Evolutionary conservation across 176 grass and related monocot genomes (phyloP).

Genomic region (Musa beccarii): DNA sequence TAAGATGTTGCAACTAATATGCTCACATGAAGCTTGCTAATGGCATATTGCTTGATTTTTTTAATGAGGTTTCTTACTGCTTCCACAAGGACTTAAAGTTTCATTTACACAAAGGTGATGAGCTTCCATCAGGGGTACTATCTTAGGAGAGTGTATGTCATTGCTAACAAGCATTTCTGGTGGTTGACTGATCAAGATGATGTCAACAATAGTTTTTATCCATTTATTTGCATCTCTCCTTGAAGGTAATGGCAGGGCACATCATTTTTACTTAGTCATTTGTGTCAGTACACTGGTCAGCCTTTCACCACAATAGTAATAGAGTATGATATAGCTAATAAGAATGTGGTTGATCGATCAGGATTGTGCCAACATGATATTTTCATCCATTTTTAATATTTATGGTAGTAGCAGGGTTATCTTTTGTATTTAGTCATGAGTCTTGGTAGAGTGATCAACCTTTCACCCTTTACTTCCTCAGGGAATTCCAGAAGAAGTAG

Average conservation of each 20-base stretch:
- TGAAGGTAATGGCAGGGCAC: too few species aligned
- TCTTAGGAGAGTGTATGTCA: slow-evolving; percentile 34
- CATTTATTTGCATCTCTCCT: too few species aligned
- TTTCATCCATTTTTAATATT: neutral
- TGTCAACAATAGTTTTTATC: too few species aligned
- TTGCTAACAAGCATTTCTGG: too few species aligned
- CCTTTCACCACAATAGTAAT: too few species aligned
- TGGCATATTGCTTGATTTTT: slow-evolving; percentile 43
- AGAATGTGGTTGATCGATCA: slow-evolving; percentile 82
- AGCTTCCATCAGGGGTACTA: slow-evolving; percentile 52
- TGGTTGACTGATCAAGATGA: too few species aligned
- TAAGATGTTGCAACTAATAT: neutral
- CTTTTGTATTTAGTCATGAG: neutral
- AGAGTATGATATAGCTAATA: slow-evolving; percentile 61
- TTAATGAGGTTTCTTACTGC: slow-evolving; percentile 86
- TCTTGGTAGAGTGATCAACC: neutral
- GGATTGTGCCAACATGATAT: slow-evolving; percentile 64
- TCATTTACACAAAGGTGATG: slow-evolving; percentile 63
- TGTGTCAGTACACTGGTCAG: too few species aligned
- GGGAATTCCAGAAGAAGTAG: slow-evolving; percentile 84
- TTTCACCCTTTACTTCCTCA: slow-evolving; percentile 23
- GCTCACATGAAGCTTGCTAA: slow-evolving; percentile 66
- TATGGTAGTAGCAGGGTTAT: too few species aligned
- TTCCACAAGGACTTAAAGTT: slow-evolving; percentile 84
- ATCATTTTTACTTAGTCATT: too few species aligned